Evolutionary conservation across 2,329 filamentous ascomycete genomes (phyloP), one percentile per base, ranked within the genome.

Genomic region (Paecilomyces variotii): DNA sequence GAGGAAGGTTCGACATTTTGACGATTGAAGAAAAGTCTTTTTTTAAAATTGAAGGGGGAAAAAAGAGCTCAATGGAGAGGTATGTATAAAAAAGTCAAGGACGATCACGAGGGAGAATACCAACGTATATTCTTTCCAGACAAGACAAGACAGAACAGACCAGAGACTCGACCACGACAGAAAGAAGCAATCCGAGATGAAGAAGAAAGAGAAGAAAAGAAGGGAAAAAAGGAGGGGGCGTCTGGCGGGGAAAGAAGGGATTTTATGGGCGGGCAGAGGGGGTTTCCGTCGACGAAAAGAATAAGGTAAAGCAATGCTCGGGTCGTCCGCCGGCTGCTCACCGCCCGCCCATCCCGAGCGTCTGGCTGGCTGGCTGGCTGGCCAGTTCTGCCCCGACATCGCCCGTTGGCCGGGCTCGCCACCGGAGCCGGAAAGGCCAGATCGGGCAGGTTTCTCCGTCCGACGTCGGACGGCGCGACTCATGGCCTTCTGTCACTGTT

Each of bases 1-100:
- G 80, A 56, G 90, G 86, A 71, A 94, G 83, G 82, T 94, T 88
- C 67, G 91, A 89, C 90, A 95, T 94, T 66, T 65, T 81, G 66
- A 57, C 6, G 50, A 27, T 25, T 19, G 7, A 39, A n/a, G 4
- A 24, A 7, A 6, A 12, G 32, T 51, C 58, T 53, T 54, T 51
- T 51, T 19, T 62, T 57, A 57, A 56, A 62, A 26, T 39, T 35
- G 19, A 52, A 12, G 26, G 54, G 27, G 25, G 45, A 57, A 25
- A 57, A 10, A 32, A 19, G 39, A 27, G 24, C n/a, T 27, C 24
- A 32, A 55, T 11, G 56, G 54, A 30, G 51, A 56, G n/a, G 4
- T 27, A 57, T 55, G 51, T 53, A 60, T 32, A 25, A 50, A 32
- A 52, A 61, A 56, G 56, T 54, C 51, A 39, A 39, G 39, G 45